These are phyloP conservation scores for Penicillium sp. DNA, from an alignment of 2,329 filamentous ascomycete species.

Conservation along the genomic window DNA sequence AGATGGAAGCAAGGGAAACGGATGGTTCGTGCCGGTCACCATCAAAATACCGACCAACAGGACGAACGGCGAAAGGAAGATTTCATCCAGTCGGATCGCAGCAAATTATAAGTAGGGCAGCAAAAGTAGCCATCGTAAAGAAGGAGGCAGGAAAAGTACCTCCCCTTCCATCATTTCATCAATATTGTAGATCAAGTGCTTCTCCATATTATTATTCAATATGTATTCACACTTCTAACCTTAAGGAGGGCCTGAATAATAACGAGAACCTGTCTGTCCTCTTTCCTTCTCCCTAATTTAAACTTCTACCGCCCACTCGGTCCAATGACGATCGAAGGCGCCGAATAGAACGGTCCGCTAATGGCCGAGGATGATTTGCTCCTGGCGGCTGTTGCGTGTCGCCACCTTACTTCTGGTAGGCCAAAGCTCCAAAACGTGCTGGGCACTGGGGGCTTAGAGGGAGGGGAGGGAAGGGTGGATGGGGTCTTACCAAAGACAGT, in stretches of 20 bases:
- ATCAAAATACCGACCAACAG: constrained; percentile 19
- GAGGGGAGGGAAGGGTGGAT: neutral
- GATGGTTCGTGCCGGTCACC: constrained; percentile 18
- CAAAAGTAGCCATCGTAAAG: neutral
- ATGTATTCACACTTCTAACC: neutral
- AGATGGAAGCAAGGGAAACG: constrained; percentile 17
- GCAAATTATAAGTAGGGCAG: neutral
- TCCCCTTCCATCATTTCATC: neutral
- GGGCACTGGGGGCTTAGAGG: constrained; percentile 6
- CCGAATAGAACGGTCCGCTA: constrained; percentile 26
- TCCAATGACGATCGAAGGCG: constrained; percentile 33
- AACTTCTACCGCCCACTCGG: constrained; percentile 31
- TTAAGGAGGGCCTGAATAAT: neutral
- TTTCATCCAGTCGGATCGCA: neutral
- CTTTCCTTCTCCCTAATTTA: constrained; percentile 24
- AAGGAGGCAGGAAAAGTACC: neutral
- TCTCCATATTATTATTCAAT: no score
- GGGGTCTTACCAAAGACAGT: constrained; percentile 4
- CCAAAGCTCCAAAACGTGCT: constrained; percentile 32
- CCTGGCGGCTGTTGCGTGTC: constrained; percentile 31
- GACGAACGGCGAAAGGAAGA: constrained; percentile 9
- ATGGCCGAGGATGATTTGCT: constrained; percentile 33
- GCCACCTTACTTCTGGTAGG: constrained; percentile 26
- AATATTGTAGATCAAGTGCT: no score
- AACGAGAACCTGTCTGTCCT: neutral